phyloP scores from a whole-genome alignment of 2,329 filamentous ascomycete genomes.

The Diaporthe capsici region DNA sequence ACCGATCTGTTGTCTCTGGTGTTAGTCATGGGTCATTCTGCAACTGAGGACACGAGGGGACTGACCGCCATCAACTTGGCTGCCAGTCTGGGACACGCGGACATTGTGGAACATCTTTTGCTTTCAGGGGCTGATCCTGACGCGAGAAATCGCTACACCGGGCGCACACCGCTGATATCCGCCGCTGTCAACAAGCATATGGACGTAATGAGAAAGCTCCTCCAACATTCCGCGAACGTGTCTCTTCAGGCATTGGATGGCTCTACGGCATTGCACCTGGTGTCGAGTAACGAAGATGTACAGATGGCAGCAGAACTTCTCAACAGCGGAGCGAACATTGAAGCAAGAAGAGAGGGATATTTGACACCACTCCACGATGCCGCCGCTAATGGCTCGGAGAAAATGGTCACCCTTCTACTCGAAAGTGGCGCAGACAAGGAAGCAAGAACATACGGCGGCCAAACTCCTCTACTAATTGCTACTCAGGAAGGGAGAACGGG shows the following conservation, averaged over 20 bases:
- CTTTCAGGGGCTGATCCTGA: background rate
- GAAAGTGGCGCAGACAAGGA: background rate
- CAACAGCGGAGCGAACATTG: background rate
- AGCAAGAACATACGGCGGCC: background rate
- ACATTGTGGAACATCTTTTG: background rate
- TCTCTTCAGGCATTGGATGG: background rate
- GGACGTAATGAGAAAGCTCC: background rate
- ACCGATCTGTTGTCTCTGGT: background rate
- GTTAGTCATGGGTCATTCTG: background rate
- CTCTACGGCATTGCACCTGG: background rate
- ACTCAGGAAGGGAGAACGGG: background rate
- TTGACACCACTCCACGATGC: background rate
- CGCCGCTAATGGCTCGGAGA: background rate
- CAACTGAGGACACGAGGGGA: background rate
- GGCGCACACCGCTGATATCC: background rate
- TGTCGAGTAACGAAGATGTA: background rate
- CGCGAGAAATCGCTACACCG: background rate
- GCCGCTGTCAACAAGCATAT: background rate
- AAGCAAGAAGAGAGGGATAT: background rate
- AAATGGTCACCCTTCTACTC: background rate
- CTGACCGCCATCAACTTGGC: background rate
- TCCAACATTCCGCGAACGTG: background rate
- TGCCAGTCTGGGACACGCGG: background rate
- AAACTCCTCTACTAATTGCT: background rate
- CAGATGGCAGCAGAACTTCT: background rate